Evolutionary conservation across 306 rosid genomes (phyloP).

Genomic region (Cucumis hystrix): DNA sequence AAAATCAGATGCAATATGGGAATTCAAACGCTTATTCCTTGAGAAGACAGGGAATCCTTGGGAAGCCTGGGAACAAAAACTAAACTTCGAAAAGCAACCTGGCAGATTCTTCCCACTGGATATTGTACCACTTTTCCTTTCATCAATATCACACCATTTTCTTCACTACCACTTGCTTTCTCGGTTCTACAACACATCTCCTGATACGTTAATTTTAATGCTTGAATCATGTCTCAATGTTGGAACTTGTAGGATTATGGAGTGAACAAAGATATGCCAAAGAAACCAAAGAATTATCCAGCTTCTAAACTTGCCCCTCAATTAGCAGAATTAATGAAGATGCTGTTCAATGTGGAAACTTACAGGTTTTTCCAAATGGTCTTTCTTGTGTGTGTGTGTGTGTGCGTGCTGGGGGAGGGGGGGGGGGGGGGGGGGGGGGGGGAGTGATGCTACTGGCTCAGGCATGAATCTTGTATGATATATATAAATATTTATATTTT

Average conservation of each 20-base stretch:
- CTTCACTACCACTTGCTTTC: conserved; percentile 3
- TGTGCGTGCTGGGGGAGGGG: no score
- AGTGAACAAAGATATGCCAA: conserved; percentile 53
- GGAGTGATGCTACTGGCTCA: not conserved
- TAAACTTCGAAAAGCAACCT: conserved; percentile 77
- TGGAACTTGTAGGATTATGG: conserved; percentile 73
- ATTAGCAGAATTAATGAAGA: conserved; percentile 76
- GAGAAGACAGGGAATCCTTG: conserved; percentile 96
- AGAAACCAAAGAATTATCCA: conserved; percentile 23
- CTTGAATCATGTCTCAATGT: conserved; percentile 2
- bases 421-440: no score
- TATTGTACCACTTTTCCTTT: conserved; percentile 38
- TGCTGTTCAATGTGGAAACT: conserved; percentile 88
- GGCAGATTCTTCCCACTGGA: conserved; percentile 96
- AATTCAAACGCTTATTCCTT: conserved; percentile 70
- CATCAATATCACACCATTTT: not conserved
- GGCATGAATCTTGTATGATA: not conserved
- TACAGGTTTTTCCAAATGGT: conserved; percentile 45
- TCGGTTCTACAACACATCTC: not conserved
- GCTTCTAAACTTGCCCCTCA: conserved; percentile 58
- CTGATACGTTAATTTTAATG: not conserved
- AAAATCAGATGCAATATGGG: conserved; percentile 63
- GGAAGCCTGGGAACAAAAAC: conserved; percentile 94
- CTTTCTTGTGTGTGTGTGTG: no score
- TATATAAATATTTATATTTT: not conserved